Evolutionary conservation across 805 yeast species (phyloP), one percentile per base, ranked within the genome.

Genomic region (Wickerhamomyces canadensis): DNA sequence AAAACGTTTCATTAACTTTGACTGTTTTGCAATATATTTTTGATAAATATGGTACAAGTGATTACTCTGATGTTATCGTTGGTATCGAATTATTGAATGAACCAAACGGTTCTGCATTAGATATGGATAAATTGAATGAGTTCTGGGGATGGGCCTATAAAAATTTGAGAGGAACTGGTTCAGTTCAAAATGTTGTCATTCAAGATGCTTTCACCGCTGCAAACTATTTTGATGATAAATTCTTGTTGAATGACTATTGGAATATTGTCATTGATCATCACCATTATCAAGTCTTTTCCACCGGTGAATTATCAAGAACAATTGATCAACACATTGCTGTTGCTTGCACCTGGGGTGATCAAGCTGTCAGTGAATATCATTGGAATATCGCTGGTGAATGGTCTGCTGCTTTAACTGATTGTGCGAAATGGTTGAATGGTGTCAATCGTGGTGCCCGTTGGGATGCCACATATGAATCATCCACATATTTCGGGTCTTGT

Each of bases 1-100:
- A 70, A 40, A 79, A 81, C 53, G 62, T 72, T 31, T 60, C 68
- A 23, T 49, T 74, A 14, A 80, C 95, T 2, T 52, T 74, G 34
- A 56, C 67, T 6, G 85, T 79, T 2, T 60, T 89, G 38, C 54
- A 66, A 16, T 52, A 64, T 18, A 68, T 89, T 32, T 65, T 78
- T 31, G 58, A 70, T 25, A 78, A 78, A 55, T 89, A 88, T 59
- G 88, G 85, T 17, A 64, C 60, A 12, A 61, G 64, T 25, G 67
- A 73, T 26, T 85, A 74, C 58, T 57, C 68, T 31, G 94, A 85
- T 52, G 84, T 82, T 18, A 80, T 89, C 31, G 69, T 80, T 47
- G 96, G 95, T 40, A 77, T 89, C 40, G 89, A 91, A 67, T 68
- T 87, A 41, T 63, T 91, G 33, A 89, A 89, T 57, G 98, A 89